These are phyloP conservation scores for Hibiscus mutabilis DNA, from an alignment of 345 rosid species.

Conservation along the genomic window DNA sequence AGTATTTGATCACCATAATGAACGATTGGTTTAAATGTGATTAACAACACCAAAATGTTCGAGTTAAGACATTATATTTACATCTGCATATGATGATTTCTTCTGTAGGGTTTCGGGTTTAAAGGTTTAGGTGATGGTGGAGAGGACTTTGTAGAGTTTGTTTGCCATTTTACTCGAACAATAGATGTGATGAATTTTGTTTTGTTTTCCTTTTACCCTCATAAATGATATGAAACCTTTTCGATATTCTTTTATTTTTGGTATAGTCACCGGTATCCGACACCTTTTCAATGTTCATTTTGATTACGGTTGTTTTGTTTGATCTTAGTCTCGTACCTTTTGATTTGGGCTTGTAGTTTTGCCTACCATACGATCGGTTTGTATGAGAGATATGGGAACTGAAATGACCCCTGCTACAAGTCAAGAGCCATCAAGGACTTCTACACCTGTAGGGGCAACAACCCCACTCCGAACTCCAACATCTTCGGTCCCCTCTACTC, in stretches of 20 bases:
- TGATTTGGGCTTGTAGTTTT: conserved; percentile 31
- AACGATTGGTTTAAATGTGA: background rate
- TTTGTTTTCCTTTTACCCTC: background rate
- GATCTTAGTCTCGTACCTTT: background rate
- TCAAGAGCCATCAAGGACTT: conserved; percentile 71
- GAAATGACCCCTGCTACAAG: conserved; percentile 73
- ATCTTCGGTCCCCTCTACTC: conserved; percentile 65
- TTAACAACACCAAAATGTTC: conserved; percentile 1
- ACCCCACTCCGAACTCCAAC: conserved; percentile 70
- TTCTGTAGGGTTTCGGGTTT: background rate
- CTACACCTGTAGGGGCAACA: conserved; percentile 57
- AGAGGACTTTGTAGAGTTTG: background rate
- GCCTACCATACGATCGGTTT: conserved; percentile 56
- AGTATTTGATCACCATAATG: background rate
- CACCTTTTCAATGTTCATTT: background rate
- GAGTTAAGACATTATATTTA: background rate
- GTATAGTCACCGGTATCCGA: too few species aligned
- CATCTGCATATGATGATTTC: background rate
- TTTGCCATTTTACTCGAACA: background rate
- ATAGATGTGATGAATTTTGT: background rate
- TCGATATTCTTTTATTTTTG: background rate
- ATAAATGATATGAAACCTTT: background rate
- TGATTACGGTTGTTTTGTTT: background rate
- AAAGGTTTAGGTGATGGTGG: background rate
- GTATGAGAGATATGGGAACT: conserved; percentile 82